Evolutionary conservation across 371 early-diverging fungal genomes (phyloP).

Genomic region (Mucor piriformis): DNA sequence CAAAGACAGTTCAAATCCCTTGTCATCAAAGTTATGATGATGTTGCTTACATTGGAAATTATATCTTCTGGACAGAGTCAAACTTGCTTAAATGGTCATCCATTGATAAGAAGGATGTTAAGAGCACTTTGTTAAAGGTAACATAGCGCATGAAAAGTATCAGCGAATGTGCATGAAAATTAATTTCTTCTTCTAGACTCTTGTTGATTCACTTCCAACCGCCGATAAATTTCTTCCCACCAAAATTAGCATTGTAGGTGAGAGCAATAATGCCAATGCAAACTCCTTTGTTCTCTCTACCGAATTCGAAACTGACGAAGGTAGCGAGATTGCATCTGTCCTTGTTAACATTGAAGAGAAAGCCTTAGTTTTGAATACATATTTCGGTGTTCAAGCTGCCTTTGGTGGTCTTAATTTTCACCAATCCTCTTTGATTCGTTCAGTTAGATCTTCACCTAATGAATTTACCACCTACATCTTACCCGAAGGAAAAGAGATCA

Average conservation of each 20-base stretch:
- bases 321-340: constrained; percentile 18
- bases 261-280: background rate
- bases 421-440: constrained; percentile 13
- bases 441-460: constrained; percentile 4
- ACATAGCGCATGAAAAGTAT: background rate
- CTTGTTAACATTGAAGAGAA: constrained; percentile 20
- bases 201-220: constrained; percentile 14
- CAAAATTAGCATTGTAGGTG: constrained; percentile 17
- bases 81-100: constrained; percentile 38
- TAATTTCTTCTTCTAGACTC: constrained; percentile 1
- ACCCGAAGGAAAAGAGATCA: constrained; percentile 17
- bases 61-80: constrained; percentile 44
- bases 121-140: constrained; percentile 26
- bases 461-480: constrained; percentile 14
- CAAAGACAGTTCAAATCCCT: constrained; percentile 19
- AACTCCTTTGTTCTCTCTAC: constrained; percentile 12
- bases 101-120: constrained; percentile 31
- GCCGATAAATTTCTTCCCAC: constrained; percentile 15
- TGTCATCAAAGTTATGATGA: constrained; percentile 16
- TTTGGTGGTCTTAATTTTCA: constrained; percentile 26
- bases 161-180: background rate
- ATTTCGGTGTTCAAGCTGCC: constrained; percentile 29
- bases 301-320: constrained; percentile 13
- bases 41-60: constrained; percentile 23
- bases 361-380: constrained; percentile 15